phyloP scores from a whole-genome alignment of 768 basidiomycete genomes.

The Xerocomellus chrysenteron region DNA sequence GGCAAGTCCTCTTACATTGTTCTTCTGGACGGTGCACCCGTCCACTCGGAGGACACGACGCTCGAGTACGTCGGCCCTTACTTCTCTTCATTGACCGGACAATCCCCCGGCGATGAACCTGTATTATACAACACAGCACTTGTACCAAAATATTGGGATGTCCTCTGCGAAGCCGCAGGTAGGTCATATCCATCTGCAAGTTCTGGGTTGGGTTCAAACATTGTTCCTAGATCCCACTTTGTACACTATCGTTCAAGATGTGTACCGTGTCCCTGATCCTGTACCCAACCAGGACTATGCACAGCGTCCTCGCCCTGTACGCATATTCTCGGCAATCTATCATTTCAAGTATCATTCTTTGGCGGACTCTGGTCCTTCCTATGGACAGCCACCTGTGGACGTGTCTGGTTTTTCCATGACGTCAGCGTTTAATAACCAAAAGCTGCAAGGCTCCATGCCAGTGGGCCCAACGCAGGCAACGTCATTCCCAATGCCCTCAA shows the following conservation, averaged over 20 bases:
- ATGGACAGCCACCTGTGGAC: slow-evolving; percentile 11
- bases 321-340: slow-evolving; percentile 59
- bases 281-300: slow-evolving; percentile 20
- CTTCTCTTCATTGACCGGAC: slow-evolving; percentile 31
- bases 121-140: slow-evolving; percentile 60
- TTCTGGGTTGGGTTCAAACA: neutral
- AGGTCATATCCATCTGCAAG: slow-evolving; percentile 14
- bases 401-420: slow-evolving; percentile 16
- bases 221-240: slow-evolving; percentile 56
- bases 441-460: neutral
- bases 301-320: slow-evolving; percentile 26
- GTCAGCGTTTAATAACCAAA: slow-evolving; percentile 10
- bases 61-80: slow-evolving; percentile 35
- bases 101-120: slow-evolving; percentile 25
- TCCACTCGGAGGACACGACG: slow-evolving; percentile 51
- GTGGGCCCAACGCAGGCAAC: neutral
- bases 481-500: slow-evolving; percentile 7
- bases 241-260: slow-evolving; percentile 67
- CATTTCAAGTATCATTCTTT: slow-evolving; percentile 47
- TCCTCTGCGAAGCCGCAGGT: slow-evolving; percentile 57
- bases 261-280: slow-evolving; percentile 35
- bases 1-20: slow-evolving; percentile 60
- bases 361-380: slow-evolving; percentile 6
- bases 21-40: slow-evolving; percentile 44
- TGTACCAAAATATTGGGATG: slow-evolving; percentile 65